These are phyloP conservation scores for Umbilicaria muhlenbergii DNA, from an alignment of 495 filamentous ascomycete species.

Conservation along the genomic window DNA sequence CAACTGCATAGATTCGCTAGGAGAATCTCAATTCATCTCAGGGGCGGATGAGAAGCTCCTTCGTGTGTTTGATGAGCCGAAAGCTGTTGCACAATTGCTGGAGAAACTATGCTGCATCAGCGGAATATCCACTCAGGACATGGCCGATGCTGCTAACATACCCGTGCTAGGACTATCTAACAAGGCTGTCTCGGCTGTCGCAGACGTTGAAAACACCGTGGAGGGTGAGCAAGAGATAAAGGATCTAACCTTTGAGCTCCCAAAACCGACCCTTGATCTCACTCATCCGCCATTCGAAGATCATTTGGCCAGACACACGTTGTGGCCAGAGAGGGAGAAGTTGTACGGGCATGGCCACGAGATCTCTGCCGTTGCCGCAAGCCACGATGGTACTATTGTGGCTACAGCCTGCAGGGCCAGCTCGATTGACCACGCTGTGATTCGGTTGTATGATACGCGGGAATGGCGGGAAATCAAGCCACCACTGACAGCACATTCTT, in stretches of 20 bases:
- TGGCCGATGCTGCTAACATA: slow-evolving; percentile 81
- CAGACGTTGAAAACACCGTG: slow-evolving; percentile 26
- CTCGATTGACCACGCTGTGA: slow-evolving; percentile 84
- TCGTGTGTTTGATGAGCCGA: slow-evolving; percentile 85
- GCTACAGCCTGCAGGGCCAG: slow-evolving; percentile 91
- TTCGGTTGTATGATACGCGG: slow-evolving; percentile 73
- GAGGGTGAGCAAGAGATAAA: slow-evolving; percentile 1
- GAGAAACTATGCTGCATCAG: slow-evolving; percentile 47
- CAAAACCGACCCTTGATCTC: slow-evolving; percentile 23
- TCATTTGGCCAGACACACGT: slow-evolving; percentile 69
- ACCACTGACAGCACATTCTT: slow-evolving; percentile 58
- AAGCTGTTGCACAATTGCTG: slow-evolving; percentile 62
- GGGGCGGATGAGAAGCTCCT: slow-evolving; percentile 98
- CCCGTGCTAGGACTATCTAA: slow-evolving; percentile 94
- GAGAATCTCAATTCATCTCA: slow-evolving; percentile 61
- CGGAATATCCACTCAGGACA: slow-evolving; percentile 23
- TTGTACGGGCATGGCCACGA: slow-evolving; percentile 99
- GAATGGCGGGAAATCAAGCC: slow-evolving; percentile 82
- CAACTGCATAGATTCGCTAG: slow-evolving; percentile 75
- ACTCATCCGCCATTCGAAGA: slow-evolving; percentile 76
- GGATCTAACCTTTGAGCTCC: slow-evolving; percentile 13
- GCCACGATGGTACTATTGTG: slow-evolving; percentile 54
- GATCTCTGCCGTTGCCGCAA: slow-evolving; percentile 77
- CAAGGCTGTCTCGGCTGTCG: slow-evolving; percentile 60
- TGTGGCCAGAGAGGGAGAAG: slow-evolving; percentile 95